Evolutionary conservation across 225 moss, liverwort and hornwort genomes (phyloP), one percentile per base, ranked within the genome.

Genomic region (Sphagnum tenellum): DNA sequence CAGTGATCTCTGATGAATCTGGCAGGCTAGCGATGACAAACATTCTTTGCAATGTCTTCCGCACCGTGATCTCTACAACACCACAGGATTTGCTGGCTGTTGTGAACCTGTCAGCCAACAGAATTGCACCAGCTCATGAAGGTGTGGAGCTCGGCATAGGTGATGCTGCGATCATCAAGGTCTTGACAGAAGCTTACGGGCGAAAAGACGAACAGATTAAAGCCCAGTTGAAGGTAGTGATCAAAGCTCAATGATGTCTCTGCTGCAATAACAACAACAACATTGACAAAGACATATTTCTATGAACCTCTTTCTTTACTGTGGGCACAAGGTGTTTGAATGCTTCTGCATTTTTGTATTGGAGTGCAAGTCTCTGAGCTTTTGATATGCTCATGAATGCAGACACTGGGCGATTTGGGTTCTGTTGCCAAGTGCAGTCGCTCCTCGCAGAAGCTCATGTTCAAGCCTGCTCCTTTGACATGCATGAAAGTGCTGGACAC

Each of bases 121-220:
- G 90, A 70, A 82, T 98, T 69, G 98, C 98, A 55, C 98, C 98
- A 12, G 89, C 98, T 4, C 98, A 98, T 10, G 93, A 98, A 74
- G 98, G 93, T 54, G 89, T 93, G 65, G 98, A 98, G 81, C 82
- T 98, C 48, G 98, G 98, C 47, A 89, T 98, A 60, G 98, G 93
- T 48, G 98, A 98, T 74, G 89, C 87, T 57, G 59, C 98, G 47
- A 90, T 98, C 61, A 84, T 90, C 78, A 89, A 79, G 76, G 81
- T 87, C 67, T 85, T 98, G 12, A 90, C 98, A 45, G 98, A 98
- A 74, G 83, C 98, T 1, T 98, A 85, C 75, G 98, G 98, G 66
- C 86, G 82, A 61, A 98, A 89, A 69, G 98, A 93, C 70, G 98
- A 93, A 62, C 89, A 98, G 74, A 90, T 98, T 66, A 98, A 93